These are phyloP conservation scores for Colletotrichum chrysophilum DNA, from an alignment of 2,329 filamentous ascomycete genomes.

Conservation along the genomic window DNA sequence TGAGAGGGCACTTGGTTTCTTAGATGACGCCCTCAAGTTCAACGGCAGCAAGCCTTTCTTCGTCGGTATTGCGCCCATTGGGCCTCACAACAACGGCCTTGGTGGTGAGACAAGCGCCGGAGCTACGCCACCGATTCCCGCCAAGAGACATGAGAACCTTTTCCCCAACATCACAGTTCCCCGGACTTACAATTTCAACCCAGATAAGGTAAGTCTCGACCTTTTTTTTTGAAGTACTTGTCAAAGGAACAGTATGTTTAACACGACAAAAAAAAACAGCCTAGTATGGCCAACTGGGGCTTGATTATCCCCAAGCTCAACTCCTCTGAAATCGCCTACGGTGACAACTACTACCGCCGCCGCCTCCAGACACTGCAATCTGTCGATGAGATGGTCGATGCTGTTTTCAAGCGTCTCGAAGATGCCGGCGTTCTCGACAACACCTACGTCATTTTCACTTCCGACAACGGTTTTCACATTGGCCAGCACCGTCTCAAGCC, in stretches of 20 bases:
- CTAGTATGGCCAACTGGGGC: slow-evolving; percentile 53
- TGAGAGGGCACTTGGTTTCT: slow-evolving; percentile 61
- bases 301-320: slow-evolving; percentile 43
- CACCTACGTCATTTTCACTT: slow-evolving; percentile 64
- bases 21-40: slow-evolving; percentile 62
- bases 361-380: slow-evolving; percentile 57
- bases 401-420: slow-evolving; percentile 46
- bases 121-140: slow-evolving; percentile 54
- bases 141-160: slow-evolving; percentile 65
- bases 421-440: slow-evolving; percentile 65
- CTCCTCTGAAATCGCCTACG: slow-evolving; percentile 46
- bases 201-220: slow-evolving; percentile 43
- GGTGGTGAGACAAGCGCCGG: slow-evolving; percentile 11
- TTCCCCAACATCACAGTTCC: slow-evolving; percentile 67
- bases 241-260: no score
- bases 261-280: slow-evolving; percentile 4
- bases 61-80: slow-evolving; percentile 68
- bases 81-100: slow-evolving; percentile 63
- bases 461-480: slow-evolving; percentile 67
- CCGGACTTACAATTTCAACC: slow-evolving; percentile 70
- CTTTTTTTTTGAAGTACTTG: no score
- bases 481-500: slow-evolving; percentile 63
- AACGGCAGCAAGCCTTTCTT: slow-evolving; percentile 66
- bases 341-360: slow-evolving; percentile 56
- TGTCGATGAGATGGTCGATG: slow-evolving; percentile 60